Percentiles rank a stretch among this genome's conserved stretches.
Conservation (phyloP, 805 yeast species). For the Saturnispora galanensis region DNA sequence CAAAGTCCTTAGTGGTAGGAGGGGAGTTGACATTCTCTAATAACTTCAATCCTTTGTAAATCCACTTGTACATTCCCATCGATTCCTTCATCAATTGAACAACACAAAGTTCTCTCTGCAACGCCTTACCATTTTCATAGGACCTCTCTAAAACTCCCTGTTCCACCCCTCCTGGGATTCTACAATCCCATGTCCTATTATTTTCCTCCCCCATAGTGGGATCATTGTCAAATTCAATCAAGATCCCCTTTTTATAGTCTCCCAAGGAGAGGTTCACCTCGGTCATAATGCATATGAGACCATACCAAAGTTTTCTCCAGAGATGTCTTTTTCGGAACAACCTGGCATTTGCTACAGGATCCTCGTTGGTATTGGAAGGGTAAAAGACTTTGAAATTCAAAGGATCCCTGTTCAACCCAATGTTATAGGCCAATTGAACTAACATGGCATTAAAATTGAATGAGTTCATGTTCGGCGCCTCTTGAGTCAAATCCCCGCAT, state of each 20-base stretch:
- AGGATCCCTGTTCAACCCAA: slow-evolving; percentile 43
- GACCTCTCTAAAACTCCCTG: slow-evolving; percentile 28
- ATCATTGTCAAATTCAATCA: slow-evolving; percentile 29
- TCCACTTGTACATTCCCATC: slow-evolving; percentile 34
- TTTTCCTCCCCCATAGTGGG: slow-evolving; percentile 25
- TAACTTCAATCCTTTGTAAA: slow-evolving; percentile 32
- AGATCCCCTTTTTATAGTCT: slow-evolving; percentile 28
- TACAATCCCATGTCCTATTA: slow-evolving; percentile 29
- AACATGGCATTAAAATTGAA: slow-evolving; percentile 28
- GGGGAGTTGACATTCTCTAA: slow-evolving; percentile 26
- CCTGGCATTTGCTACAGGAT: slow-evolving; percentile 23
- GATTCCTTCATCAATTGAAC: slow-evolving; percentile 39
- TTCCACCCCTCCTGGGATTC: slow-evolving; percentile 31
- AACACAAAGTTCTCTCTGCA: slow-evolving; percentile 34
- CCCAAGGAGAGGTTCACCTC: slow-evolving; percentile 29
- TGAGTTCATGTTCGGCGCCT: slow-evolving; percentile 28
- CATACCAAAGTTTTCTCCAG: slow-evolving; percentile 34
- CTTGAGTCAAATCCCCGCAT: slow-evolving; percentile 28
- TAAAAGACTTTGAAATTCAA: slow-evolving; percentile 30
- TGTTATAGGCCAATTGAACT: slow-evolving; percentile 35
- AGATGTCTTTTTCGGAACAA: slow-evolving; percentile 28
- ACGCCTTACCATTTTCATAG: slow-evolving; percentile 22
- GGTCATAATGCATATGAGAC: slow-evolving; percentile 25
- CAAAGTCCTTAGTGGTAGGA: slow-evolving; percentile 28
- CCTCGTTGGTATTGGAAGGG: slow-evolving; percentile 17